Conservation (phyloP, 2,329 filamentous ascomycete species). For the Shiraia bambusicola region DNA sequence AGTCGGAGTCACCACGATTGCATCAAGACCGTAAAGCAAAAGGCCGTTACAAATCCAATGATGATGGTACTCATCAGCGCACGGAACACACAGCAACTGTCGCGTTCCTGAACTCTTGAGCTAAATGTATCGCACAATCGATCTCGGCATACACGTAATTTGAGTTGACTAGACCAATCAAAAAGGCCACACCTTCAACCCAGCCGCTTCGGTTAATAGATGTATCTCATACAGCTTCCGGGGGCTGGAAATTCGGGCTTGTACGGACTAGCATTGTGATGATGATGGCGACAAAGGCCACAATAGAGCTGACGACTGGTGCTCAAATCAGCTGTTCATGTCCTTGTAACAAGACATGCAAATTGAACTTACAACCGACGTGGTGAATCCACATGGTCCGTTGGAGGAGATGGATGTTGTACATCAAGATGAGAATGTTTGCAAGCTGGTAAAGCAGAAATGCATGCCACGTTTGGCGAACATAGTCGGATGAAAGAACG, state of each 20-base stretch:
- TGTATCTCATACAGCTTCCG: constrained; percentile 45
- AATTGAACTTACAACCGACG: constrained; percentile 13
- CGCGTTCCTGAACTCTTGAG: constrained; percentile 33
- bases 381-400: constrained; percentile 22
- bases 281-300: constrained; percentile 50
- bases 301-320: constrained; percentile 13
- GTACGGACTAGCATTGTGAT: constrained; percentile 48
- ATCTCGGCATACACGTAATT: constrained; percentile 23
- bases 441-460: constrained; percentile 17
- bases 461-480: constrained; percentile 15
- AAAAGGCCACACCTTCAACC: constrained; percentile 45
- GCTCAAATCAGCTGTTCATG: neutral
- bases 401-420: constrained; percentile 17
- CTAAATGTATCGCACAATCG: constrained; percentile 32
- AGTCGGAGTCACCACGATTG: constrained; percentile 14
- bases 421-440: constrained; percentile 13
- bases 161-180: constrained; percentile 36
- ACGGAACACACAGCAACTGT: constrained; percentile 29
- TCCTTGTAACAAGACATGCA: neutral
- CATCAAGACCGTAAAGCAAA: constrained; percentile 14
- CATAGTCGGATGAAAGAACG: constrained; percentile 13
- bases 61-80: constrained; percentile 40
- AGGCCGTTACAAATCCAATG: constrained; percentile 32
- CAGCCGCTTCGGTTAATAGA: constrained; percentile 52
- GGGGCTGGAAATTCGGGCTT: constrained; percentile 28